These are phyloP conservation scores for Solanum appendiculatum DNA, from an alignment of 257 asterid species.

Conservation along the genomic window DNA sequence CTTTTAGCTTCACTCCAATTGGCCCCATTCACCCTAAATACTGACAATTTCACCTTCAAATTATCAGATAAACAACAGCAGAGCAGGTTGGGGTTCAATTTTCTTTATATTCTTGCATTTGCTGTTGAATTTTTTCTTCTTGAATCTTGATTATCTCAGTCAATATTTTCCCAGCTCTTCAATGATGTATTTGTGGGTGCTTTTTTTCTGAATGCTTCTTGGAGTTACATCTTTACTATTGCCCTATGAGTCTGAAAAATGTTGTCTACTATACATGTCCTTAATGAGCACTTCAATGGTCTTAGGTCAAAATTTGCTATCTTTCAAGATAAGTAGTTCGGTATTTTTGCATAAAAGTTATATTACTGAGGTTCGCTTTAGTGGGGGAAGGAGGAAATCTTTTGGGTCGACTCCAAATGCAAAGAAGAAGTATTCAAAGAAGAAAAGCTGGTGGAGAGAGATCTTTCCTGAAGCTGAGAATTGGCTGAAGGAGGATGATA, in stretches of 20 bases:
- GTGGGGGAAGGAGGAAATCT: constrained; percentile 38
- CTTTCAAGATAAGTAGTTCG: constrained; percentile 22
- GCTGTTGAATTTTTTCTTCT: not conserved
- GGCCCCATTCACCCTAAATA: not conserved
- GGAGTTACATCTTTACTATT: not conserved
- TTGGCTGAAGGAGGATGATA: constrained; percentile 80
- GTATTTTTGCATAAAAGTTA: constrained; percentile 16
- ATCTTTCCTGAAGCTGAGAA: constrained; percentile 78
- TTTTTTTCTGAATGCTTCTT: not conserved
- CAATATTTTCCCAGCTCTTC: not conserved
- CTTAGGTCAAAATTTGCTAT: constrained; percentile 45
- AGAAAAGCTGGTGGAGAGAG: constrained; percentile 79
- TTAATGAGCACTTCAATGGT: constrained; percentile 88
- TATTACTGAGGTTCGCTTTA: constrained; percentile 3
- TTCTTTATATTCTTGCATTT: not conserved
- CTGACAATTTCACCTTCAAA: not conserved
- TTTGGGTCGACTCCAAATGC: constrained; percentile 55
- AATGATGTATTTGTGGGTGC: not conserved
- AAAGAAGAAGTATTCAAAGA: constrained; percentile 41
- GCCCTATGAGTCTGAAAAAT: constrained; percentile 32
- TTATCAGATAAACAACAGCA: not conserved
- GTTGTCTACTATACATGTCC: constrained; percentile 48
- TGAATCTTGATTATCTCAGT: not conserved
- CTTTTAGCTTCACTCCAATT: not conserved
- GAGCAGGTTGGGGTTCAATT: not conserved